Percentiles rank a stretch among this genome's conserved stretches.
These are phyloP conservation scores for Aspergillus aculeatinus DNA, from an alignment of 2,329 filamentous ascomycete genomes.

Conservation along the genomic window DNA sequence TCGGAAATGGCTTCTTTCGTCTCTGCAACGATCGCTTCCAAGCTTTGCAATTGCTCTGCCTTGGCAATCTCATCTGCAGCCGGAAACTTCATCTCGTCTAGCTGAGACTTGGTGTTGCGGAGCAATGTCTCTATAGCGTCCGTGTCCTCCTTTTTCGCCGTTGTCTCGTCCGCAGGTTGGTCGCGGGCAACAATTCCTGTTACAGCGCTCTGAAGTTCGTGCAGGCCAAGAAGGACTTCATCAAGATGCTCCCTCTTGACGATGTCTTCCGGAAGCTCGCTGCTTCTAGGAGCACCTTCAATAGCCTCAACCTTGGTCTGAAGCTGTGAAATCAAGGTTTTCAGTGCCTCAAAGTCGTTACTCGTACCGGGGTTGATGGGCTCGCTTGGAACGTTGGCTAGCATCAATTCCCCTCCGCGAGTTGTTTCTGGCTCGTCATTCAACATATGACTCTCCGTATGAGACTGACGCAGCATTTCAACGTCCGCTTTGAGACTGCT, in stretches of 20 bases:
- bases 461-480: slow-evolving; percentile 66
- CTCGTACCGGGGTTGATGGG: slow-evolving; percentile 52
- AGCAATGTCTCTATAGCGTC: slow-evolving; percentile 88
- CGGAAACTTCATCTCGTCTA: slow-evolving; percentile 72
- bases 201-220: slow-evolving; percentile 60
- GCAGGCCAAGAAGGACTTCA: slow-evolving; percentile 46
- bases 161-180: slow-evolving; percentile 47
- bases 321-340: slow-evolving; percentile 77
- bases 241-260: slow-evolving; percentile 50
- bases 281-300: slow-evolving; percentile 49
- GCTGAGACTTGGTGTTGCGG: slow-evolving; percentile 80
- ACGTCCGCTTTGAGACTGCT: slow-evolving; percentile 75
- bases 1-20: slow-evolving; percentile 71
- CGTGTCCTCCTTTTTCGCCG: slow-evolving; percentile 76
- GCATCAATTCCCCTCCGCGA: slow-evolving; percentile 57
- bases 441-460: slow-evolving; percentile 40
- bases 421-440: slow-evolving; percentile 52
- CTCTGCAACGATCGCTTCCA: slow-evolving; percentile 70
- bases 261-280: slow-evolving; percentile 41
- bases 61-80: slow-evolving; percentile 67
- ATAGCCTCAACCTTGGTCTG: slow-evolving; percentile 80
- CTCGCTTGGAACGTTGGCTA: slow-evolving; percentile 40
- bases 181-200: slow-evolving; percentile 50
- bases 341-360: slow-evolving; percentile 81
- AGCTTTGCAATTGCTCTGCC: slow-evolving; percentile 58